These are phyloP conservation scores for Epichloe sp. DNA, from an alignment of 2,329 filamentous ascomycete species.

Conservation along the genomic window DNA sequence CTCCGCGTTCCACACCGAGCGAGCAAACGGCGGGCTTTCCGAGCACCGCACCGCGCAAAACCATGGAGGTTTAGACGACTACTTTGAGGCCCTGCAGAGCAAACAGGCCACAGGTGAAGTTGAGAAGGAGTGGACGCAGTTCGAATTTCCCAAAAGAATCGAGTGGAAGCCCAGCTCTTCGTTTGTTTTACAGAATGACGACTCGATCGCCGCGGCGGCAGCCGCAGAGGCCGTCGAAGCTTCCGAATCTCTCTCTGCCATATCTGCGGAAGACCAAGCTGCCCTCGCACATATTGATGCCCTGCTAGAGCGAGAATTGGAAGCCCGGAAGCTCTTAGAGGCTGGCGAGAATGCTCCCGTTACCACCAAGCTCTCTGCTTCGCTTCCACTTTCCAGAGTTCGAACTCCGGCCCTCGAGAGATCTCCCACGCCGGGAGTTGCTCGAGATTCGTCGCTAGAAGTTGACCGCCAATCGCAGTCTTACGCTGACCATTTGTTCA, in stretches of 20 bases:
- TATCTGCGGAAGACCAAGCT: constrained; percentile 37
- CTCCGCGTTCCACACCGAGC: constrained; percentile 59
- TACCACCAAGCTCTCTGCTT: constrained; percentile 23
- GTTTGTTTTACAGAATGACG: constrained; percentile 47
- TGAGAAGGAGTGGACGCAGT: constrained; percentile 81
- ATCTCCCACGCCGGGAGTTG: constrained; percentile 30
- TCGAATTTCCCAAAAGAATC: constrained; percentile 75
- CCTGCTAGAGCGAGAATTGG: constrained; percentile 66
- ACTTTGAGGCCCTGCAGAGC: constrained; percentile 82
- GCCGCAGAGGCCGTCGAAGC: constrained; percentile 22
- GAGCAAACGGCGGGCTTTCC: constrained; percentile 34
- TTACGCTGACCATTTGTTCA: constrained; percentile 67
- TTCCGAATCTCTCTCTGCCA: constrained; percentile 23
- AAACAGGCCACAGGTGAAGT: constrained; percentile 50
- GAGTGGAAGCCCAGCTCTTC: constrained; percentile 65
- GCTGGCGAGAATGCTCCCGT: constrained; percentile 29
- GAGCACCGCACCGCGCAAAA: constrained; percentile 42
- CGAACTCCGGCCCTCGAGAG: constrained; percentile 29
- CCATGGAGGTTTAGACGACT: constrained; percentile 68
- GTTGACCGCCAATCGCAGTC: constrained; percentile 50
- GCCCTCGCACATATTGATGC: constrained; percentile 75
- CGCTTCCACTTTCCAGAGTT: constrained; percentile 26
- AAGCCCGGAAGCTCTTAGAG: constrained; percentile 34
- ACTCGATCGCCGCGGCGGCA: constrained; percentile 24
- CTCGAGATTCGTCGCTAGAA: constrained; percentile 47